Evolutionary conservation across 108 stramenopile species (phyloP).

Genomic region (Nannochloropsis granulata): DNA sequence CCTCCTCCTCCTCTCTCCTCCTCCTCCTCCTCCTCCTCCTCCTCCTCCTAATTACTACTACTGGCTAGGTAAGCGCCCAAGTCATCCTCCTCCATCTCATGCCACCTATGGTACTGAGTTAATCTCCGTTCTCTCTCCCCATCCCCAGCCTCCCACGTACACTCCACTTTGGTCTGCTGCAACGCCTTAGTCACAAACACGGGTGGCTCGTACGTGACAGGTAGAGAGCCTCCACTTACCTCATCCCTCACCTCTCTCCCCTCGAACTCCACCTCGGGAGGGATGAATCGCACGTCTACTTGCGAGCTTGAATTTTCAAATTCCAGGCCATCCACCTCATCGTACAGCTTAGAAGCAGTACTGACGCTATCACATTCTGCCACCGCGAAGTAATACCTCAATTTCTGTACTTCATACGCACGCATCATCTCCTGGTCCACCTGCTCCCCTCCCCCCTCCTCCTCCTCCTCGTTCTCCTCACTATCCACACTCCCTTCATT

Average conservation of each 20-base stretch:
- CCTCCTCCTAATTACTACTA: slow-evolving; percentile 40
- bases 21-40: slow-evolving; percentile 26
- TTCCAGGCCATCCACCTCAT: slow-evolving; percentile 76
- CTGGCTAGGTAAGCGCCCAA: slow-evolving; percentile 67
- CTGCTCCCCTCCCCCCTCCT: slow-evolving; percentile 8
- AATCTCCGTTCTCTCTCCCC: slow-evolving; percentile 57
- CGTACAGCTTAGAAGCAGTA: slow-evolving; percentile 65
- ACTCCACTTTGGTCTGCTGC: slow-evolving; percentile 71
- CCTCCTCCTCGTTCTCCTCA: slow-evolving; percentile 4
- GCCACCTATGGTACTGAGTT: slow-evolving; percentile 59
- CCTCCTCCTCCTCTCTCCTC: slow-evolving; percentile 33
- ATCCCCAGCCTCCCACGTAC: slow-evolving; percentile 96
- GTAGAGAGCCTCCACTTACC: slow-evolving; percentile 42
- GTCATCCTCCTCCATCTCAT: slow-evolving; percentile 62
- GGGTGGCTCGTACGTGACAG: slow-evolving; percentile 73
- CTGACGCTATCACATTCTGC: slow-evolving; percentile 53
- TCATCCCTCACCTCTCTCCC: slow-evolving; percentile 56
- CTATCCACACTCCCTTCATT: background rate
- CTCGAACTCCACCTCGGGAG: slow-evolving; percentile 47
- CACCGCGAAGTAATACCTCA: slow-evolving; percentile 90
- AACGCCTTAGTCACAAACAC: slow-evolving; percentile 62
- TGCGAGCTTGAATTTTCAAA: slow-evolving; percentile 73
- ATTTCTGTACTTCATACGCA: slow-evolving; percentile 77
- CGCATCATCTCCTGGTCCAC: slow-evolving; percentile 58
- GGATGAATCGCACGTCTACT: slow-evolving; percentile 77